phyloP scores from a whole-genome alignment of 2,329 filamentous ascomycete species.

The Fusarium sp. region DNA sequence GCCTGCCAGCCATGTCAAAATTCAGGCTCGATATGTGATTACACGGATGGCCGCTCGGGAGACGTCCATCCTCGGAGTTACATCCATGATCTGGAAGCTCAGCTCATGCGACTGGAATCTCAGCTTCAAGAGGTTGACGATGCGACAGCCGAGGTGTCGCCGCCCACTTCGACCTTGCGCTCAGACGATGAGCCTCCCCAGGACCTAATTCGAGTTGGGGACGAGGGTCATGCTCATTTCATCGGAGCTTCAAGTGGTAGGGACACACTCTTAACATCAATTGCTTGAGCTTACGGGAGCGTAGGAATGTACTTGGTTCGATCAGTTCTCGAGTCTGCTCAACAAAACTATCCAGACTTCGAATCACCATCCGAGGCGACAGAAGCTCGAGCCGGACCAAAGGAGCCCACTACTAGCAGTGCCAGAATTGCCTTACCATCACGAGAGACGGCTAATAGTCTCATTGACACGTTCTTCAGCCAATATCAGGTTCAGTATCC shows the following conservation, averaged over 20 bases:
- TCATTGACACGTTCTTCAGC: slow-evolving; percentile 1
- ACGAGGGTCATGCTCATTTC: neutral
- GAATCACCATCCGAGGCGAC: neutral
- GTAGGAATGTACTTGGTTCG: slow-evolving; percentile 12
- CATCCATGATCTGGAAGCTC: slow-evolving; percentile 4
- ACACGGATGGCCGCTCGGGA: slow-evolving; percentile 6
- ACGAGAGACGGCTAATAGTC: neutral
- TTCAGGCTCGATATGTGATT: slow-evolving; percentile 1
- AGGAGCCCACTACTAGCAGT: neutral
- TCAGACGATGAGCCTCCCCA: neutral
- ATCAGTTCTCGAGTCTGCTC: slow-evolving; percentile 7
- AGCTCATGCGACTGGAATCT: neutral
- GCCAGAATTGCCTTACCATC: neutral
- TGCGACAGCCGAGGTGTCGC: neutral
- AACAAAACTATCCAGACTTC: slow-evolving; percentile 5
- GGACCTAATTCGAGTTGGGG: neutral
- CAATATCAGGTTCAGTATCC: slow-evolving; percentile 14
- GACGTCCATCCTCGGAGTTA: neutral
- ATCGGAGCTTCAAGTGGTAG: slow-evolving; percentile 4
- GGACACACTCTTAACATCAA: accelerated
- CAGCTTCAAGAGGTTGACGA: neutral
- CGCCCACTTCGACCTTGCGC: neutral
- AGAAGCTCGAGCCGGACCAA: neutral
- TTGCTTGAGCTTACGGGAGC: neutral
- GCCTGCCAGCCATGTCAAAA: slow-evolving; percentile 9